These are phyloP conservation scores for Claviceps cyperi DNA, from an alignment of 2,329 filamentous ascomycete genomes.

Conservation along the genomic window DNA sequence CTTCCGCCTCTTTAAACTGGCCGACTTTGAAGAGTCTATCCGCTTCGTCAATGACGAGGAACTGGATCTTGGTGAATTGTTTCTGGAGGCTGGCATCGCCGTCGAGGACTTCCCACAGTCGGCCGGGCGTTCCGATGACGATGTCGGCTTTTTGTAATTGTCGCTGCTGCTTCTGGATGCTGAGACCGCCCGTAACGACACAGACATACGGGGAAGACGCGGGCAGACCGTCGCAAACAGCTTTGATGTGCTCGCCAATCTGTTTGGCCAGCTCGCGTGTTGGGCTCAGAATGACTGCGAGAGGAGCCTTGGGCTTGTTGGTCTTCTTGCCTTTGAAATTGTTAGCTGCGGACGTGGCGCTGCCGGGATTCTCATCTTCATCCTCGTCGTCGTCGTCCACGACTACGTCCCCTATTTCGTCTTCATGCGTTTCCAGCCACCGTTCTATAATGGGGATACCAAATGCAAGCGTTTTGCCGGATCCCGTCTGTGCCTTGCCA, in stretches of 20 bases:
- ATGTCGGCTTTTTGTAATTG: slow-evolving; percentile 75
- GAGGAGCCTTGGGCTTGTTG: slow-evolving; percentile 32
- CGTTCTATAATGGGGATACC: slow-evolving; percentile 83
- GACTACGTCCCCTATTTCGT: slow-evolving; percentile 4
- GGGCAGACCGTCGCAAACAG: slow-evolving; percentile 49
- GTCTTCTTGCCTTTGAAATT: slow-evolving; percentile 12
- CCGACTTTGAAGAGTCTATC: slow-evolving; percentile 84
- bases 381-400: neutral
- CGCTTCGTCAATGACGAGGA: slow-evolving; percentile 85
- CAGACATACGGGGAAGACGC: slow-evolving; percentile 58
- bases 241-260: slow-evolving; percentile 66
- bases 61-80: slow-evolving; percentile 59
- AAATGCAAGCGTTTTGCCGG: slow-evolving; percentile 91
- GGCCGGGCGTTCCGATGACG: slow-evolving; percentile 82
- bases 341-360: neutral
- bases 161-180: slow-evolving; percentile 87
- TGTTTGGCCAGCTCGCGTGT: slow-evolving; percentile 92
- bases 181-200: slow-evolving; percentile 81
- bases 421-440: slow-evolving; percentile 44
- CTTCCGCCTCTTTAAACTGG: slow-evolving; percentile 85
- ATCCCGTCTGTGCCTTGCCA: slow-evolving; percentile 91
- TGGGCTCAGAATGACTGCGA: slow-evolving; percentile 74
- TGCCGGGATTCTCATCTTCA: neutral
- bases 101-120: slow-evolving; percentile 87
- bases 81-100: slow-evolving; percentile 53